Percentiles rank a stretch among this genome's conserved stretches.
Conservation (phyloP, 2,329 filamentous ascomycete species). For the Teratosphaeria nubilosa region DNA sequence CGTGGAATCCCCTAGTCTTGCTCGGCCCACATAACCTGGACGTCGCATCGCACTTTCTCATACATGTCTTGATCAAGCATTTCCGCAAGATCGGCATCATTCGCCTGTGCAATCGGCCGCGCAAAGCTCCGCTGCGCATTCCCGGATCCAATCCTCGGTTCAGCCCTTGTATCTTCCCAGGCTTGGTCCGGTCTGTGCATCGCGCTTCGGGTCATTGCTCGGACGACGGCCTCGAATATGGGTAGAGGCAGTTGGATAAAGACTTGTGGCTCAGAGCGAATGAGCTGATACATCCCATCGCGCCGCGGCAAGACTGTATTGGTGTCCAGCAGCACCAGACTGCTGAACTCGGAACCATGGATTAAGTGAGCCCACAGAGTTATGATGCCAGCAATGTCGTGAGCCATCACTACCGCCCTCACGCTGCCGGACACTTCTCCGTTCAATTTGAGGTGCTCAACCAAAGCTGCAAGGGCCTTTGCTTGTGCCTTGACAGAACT, state of each 20-base stretch:
- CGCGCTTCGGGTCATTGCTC: slow-evolving; percentile 33
- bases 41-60: slow-evolving; percentile 22
- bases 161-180: slow-evolving; percentile 28
- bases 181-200: slow-evolving; percentile 19
- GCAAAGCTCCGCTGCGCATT: slow-evolving; percentile 30
- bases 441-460: slow-evolving; percentile 23
- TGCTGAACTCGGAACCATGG: slow-evolving; percentile 28
- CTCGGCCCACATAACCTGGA: slow-evolving; percentile 37
- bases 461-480: slow-evolving; percentile 30
- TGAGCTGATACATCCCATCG: slow-evolving; percentile 34
- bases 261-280: slow-evolving; percentile 16
- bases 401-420: slow-evolving; percentile 32
- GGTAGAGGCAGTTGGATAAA: slow-evolving; percentile 22
- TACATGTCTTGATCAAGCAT: slow-evolving; percentile 29
- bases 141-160: slow-evolving; percentile 22
- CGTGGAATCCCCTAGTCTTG: slow-evolving; percentile 36
- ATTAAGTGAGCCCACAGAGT: slow-evolving; percentile 30
- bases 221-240: slow-evolving; percentile 30
- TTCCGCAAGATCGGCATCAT: slow-evolving; percentile 29
- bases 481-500: slow-evolving; percentile 31
- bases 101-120: slow-evolving; percentile 31
- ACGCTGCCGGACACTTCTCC: slow-evolving; percentile 3
- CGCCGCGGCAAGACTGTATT: slow-evolving; percentile 36
- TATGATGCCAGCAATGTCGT: slow-evolving; percentile 37
- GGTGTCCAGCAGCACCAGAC: slow-evolving; percentile 35